These are phyloP conservation scores for Apiospora marii DNA, from an alignment of 2,329 filamentous ascomycete genomes.

Conservation along the genomic window DNA sequence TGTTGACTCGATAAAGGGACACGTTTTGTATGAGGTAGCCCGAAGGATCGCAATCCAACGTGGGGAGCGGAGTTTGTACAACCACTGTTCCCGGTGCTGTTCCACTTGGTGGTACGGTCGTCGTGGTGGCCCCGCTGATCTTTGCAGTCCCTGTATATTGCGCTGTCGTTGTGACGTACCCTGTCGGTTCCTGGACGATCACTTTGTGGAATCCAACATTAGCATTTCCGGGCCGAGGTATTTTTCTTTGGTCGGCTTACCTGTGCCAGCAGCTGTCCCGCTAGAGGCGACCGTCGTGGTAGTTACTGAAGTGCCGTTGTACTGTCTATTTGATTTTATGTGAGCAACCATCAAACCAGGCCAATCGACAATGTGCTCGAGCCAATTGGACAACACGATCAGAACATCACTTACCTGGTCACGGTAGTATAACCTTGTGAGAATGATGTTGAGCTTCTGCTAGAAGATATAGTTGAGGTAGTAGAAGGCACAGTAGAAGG, in stretches of 20 bases:
- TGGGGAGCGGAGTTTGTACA: conserved; percentile 24
- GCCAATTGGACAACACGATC: neutral
- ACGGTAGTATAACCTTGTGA: conserved; percentile 12
- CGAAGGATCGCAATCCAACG: conserved; percentile 27
- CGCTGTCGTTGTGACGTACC: neutral
- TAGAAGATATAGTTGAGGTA: neutral
- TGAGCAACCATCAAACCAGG: neutral
- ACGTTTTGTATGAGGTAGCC: conserved; percentile 32
- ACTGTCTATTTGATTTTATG: neutral
- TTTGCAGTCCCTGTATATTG: conserved; percentile 5
- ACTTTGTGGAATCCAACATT: neutral
- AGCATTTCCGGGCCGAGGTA: neutral
- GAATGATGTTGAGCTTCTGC: neutral
- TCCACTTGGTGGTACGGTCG: conserved; percentile 4
- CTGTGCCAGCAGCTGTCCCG: conserved; percentile 6
- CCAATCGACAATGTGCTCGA: neutral
- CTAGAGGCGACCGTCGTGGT: neutral
- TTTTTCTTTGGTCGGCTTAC: neutral
- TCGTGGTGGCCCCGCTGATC: neutral
- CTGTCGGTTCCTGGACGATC: neutral
- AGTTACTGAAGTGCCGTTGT: neutral
- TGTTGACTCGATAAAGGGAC: conserved; percentile 32
- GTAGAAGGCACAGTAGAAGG: neutral
- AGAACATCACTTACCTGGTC: neutral
- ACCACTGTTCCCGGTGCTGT: conserved; percentile 7